These are phyloP conservation scores for Lupinus albus DNA, from an alignment of 306 rosid genomes.

Conservation along the genomic window DNA sequence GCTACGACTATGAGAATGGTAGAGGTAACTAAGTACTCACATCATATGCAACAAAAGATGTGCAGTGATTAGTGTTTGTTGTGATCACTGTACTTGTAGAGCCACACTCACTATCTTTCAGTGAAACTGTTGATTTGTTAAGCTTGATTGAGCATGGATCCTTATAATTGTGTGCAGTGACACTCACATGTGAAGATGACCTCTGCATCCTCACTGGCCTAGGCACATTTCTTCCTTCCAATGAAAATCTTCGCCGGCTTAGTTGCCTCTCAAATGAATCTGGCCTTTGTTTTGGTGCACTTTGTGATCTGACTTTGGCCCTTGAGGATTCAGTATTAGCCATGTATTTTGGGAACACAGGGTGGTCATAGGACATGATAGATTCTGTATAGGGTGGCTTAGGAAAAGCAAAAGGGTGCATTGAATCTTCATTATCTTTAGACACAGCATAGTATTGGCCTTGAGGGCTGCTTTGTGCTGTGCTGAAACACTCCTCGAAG, in stretches of 20 bases:
- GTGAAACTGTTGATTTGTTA: constrained; percentile 72
- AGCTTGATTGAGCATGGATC: constrained; percentile 86
- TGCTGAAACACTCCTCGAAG: constrained; percentile 63
- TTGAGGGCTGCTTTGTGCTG: constrained; percentile 74
- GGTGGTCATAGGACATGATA: constrained; percentile 59
- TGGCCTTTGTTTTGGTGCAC: constrained; percentile 90
- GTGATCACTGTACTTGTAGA: constrained; percentile 68
- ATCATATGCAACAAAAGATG: constrained; percentile 65
- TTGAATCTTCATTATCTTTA: constrained; percentile 49
- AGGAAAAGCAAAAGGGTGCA: constrained; percentile 64
- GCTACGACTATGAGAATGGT: constrained; percentile 10
- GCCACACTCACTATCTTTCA: constrained; percentile 82
- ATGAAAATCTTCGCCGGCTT: constrained; percentile 64
- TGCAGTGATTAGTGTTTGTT: constrained; percentile 69
- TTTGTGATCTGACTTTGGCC: constrained; percentile 84
- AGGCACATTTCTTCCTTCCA: constrained; percentile 86
- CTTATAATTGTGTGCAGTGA: constrained; percentile 61
- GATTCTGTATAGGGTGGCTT: constrained; percentile 61
- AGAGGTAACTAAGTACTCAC: constrained; percentile 51
- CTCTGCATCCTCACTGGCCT: constrained; percentile 86
- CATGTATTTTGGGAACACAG: constrained; percentile 84
- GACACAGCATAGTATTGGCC: constrained; percentile 55
- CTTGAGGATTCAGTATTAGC: constrained; percentile 87
- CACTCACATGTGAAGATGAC: constrained; percentile 83
- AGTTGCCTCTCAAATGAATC: constrained; percentile 74